Evolutionary conservation across 1,284 basidiomycete genomes (phyloP).

Genomic region (Exobasidium rhododendri): DNA sequence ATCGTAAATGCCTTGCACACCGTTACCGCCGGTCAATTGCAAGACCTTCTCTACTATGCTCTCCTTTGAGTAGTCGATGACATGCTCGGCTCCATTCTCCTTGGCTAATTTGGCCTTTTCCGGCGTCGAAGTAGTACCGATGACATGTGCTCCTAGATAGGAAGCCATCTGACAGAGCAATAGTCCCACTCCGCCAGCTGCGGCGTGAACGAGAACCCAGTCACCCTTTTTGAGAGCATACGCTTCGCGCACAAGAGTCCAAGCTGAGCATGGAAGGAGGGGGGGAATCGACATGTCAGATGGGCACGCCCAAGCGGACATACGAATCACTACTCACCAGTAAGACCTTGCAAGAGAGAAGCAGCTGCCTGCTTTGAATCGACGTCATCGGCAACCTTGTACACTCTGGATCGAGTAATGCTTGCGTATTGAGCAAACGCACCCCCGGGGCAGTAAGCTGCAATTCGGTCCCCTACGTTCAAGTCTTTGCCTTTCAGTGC

Average conservation of each 20-base stretch:
- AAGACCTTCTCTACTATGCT: slow-evolving; percentile 24
- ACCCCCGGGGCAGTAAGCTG: slow-evolving; percentile 61
- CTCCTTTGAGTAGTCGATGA: slow-evolving; percentile 69
- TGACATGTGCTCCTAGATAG: slow-evolving; percentile 74
- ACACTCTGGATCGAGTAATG: slow-evolving; percentile 66
- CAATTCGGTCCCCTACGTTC: slow-evolving; percentile 65
- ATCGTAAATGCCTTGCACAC: slow-evolving; percentile 79
- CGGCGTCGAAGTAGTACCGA: slow-evolving; percentile 83
- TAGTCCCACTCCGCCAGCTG: slow-evolving; percentile 71
- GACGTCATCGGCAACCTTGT: slow-evolving; percentile 60
- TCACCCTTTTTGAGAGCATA: slow-evolving; percentile 70
- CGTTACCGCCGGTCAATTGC: slow-evolving; percentile 76
- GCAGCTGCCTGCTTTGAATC: slow-evolving; percentile 69
- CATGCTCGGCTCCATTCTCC: slow-evolving; percentile 76
- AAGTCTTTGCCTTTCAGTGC: slow-evolving; percentile 54
- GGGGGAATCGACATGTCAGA: not conserved
- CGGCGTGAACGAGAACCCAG: slow-evolving; percentile 74
- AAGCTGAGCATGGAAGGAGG: too few relatives aligned
- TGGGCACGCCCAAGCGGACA: not conserved
- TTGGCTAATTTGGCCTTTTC: slow-evolving; percentile 83
- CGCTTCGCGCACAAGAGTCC: slow-evolving; percentile 76
- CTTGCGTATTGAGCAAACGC: slow-evolving; percentile 74
- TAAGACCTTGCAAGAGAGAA: slow-evolving; percentile 71
- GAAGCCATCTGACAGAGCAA: slow-evolving; percentile 59
- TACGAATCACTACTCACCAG: too few relatives aligned